Evolutionary conservation across 1,284 basidiomycete species (phyloP).

Genomic region (Fomitopsis pinicola): DNA sequence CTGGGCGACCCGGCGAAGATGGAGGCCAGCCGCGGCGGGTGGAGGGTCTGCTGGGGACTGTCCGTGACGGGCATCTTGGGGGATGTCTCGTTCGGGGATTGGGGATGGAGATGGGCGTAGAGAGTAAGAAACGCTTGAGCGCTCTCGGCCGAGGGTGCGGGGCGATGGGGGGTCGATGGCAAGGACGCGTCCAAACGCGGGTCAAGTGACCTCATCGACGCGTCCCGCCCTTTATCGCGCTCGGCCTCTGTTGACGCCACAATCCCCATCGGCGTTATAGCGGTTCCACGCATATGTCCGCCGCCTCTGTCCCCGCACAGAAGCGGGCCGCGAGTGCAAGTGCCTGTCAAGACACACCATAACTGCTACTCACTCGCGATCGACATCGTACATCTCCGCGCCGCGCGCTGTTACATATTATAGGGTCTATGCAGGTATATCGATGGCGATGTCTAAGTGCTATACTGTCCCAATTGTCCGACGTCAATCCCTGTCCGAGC

Average conservation of each 20-base stretch:
- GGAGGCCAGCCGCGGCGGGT: constrained; percentile 68
- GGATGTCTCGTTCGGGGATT: not conserved
- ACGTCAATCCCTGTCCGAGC: not conserved
- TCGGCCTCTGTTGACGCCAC: constrained; percentile 4
- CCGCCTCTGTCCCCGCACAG: not conserved
- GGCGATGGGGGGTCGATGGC: not conserved
- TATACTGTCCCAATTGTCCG: not conserved
- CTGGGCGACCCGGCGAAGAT: constrained; percentile 71
- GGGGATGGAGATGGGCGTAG: not conserved
- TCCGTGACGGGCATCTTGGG: constrained; percentile 27
- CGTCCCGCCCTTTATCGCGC: not conserved
- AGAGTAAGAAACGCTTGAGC: not conserved
- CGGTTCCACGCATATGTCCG: constrained; percentile 22
- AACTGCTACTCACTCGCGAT: not conserved
- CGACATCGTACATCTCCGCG: not conserved
- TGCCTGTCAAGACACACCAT: not conserved
- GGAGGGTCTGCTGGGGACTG: constrained; percentile 35
- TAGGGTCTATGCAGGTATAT: not conserved
- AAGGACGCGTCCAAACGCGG: constrained; percentile 6
- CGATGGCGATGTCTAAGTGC: not conserved
- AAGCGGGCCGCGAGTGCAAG: not conserved
- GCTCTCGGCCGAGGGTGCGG: not conserved
- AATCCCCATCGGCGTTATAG: constrained; percentile 23
- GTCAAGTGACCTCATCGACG: constrained; percentile 9
- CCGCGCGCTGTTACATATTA: not conserved